phyloP scores from a whole-genome alignment of 2,329 filamentous ascomycete genomes.

The Aspergillus carbonarius region DNA sequence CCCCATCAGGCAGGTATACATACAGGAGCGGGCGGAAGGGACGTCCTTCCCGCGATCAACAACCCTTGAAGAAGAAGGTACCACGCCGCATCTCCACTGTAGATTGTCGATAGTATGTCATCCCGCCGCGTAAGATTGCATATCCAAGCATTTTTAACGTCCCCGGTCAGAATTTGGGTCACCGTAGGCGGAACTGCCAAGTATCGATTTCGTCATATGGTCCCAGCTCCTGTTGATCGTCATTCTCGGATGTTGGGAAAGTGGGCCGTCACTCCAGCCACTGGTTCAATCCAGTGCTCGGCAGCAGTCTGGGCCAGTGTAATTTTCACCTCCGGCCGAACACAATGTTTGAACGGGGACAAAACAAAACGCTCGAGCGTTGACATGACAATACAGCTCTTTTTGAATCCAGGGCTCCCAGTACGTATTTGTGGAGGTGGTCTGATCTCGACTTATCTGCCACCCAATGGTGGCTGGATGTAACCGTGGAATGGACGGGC shows the following conservation, averaged over 20 bases:
- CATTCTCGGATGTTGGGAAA: conserved; percentile 6
- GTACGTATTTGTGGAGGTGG: neutral
- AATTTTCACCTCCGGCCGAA: neutral
- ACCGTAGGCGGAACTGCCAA: neutral
- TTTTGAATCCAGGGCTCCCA: neutral
- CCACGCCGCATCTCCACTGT: too few species aligned
- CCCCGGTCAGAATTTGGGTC: neutral
- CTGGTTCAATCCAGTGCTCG: neutral
- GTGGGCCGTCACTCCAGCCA: neutral
- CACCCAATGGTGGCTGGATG: neutral
- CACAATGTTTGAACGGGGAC: too few species aligned
- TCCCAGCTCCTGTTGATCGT: conserved; percentile 14
- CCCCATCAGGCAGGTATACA: neutral
- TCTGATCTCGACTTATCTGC: too few species aligned
- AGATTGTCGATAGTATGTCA: too few species aligned
- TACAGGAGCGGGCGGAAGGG: neutral
- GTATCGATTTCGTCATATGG: neutral
- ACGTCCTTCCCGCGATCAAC: too few species aligned
- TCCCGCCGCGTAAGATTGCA: too few species aligned
- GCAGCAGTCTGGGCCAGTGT: neutral
- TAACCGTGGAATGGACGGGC: conserved; percentile 3
- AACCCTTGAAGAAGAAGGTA: too few species aligned
- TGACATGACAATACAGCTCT: too few species aligned
- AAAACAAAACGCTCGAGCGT: too few species aligned
- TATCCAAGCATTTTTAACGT: too few species aligned